Evolutionary conservation across 805 yeast genomes (phyloP), one percentile per base, ranked within the genome.

Genomic region (Maudiozyma bulderi): DNA sequence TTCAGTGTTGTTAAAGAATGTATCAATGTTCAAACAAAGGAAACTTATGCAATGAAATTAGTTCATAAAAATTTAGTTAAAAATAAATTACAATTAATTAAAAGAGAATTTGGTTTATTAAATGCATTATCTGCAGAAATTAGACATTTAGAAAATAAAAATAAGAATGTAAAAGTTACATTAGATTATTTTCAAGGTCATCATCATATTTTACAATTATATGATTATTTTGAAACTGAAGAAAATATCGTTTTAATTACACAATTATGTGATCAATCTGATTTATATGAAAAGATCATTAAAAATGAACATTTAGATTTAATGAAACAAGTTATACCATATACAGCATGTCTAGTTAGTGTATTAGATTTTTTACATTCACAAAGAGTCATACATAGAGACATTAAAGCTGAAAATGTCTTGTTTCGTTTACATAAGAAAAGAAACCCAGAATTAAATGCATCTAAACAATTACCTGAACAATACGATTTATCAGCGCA

Each of bases 341-440:
- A 80, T 39, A 68, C 82, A 33, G 63, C 69, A 10, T 74, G 77
- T 49, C 65, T 84, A 26, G 61, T 77, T 2, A 71, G 77, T 8
- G 83, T 84, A 0, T 72, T 84, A 1, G 70, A 71, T 7, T 81
- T 80, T 56, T 65, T 84, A 49, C 89, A 83, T 57, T 50, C 57
- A 3, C 74, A 81, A 53, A 75, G 76, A 32, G 74, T 84, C 38
- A 82, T 82, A 6, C 90, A 84, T 58, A 73, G 90, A 43, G 90
- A 84, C 56, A 64, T 84, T 50, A 84, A 84, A 60, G 86, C 89
- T 0, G 90, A 84, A 56, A 84, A 84, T 56, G 67, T 84, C 38
- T 67, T 84, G 43, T 80, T 82, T 59, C 66, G 71, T 46, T 50
- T 55, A 35, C 54, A 54, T 8, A 50, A 42, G 8, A 28, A 45